phyloP scores from a whole-genome alignment of 495 filamentous ascomycete species.

The Lasiosphaeria hispida region DNA sequence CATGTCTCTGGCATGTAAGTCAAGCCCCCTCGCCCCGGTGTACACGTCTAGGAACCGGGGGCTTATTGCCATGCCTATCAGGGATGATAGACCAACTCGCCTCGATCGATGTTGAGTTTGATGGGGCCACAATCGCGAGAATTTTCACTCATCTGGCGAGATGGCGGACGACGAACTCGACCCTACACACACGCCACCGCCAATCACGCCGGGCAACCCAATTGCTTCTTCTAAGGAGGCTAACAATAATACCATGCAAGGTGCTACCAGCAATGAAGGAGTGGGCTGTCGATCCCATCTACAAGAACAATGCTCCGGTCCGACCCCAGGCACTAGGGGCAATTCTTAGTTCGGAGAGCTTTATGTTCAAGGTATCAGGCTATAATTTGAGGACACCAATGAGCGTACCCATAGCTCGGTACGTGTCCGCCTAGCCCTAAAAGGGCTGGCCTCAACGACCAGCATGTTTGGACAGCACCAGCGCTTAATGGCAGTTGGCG shows the following conservation, averaged over 20 bases:
- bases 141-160: conserved; percentile 42
- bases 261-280: conserved; percentile 19
- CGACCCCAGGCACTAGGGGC: conserved; percentile 60
- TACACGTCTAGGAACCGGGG: neutral
- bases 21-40: neutral
- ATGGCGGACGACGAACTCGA: conserved; percentile 21
- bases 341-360: conserved; percentile 47
- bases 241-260: conserved; percentile 11
- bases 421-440: conserved; percentile 51
- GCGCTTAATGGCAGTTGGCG: conserved; percentile 48
- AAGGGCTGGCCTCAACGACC: conserved; percentile 57
- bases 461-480: conserved; percentile 49
- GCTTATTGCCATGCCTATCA: conserved; percentile 3
- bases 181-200: conserved; percentile 14
- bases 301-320: conserved; percentile 45
- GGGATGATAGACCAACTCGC: conserved; percentile 68
- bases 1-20: conserved; percentile 61
- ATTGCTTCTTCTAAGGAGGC: neutral
- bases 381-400: conserved; percentile 55
- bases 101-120: conserved; percentile 58
- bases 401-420: conserved; percentile 65
- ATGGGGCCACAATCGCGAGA: conserved; percentile 50
- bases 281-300: conserved; percentile 48
- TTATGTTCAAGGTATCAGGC: conserved; percentile 53
- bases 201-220: neutral